Evolutionary conservation across 1,139 yeast species (phyloP).

Genomic region (Zygosaccharomyces pseudobailii): DNA sequence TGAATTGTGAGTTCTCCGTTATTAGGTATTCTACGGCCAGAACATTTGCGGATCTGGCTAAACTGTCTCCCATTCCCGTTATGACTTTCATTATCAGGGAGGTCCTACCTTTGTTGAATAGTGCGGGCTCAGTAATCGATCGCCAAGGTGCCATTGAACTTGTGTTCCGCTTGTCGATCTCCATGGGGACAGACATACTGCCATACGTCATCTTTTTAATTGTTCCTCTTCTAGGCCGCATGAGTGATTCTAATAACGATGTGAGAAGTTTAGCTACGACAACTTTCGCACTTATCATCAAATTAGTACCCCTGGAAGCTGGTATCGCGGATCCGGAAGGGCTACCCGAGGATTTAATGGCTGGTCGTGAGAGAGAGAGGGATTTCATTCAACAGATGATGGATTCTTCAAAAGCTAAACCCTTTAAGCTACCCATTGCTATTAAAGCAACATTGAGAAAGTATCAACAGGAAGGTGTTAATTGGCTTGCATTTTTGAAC

Average conservation of each 20-base stretch:
- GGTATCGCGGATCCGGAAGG: slow-evolving; percentile 96
- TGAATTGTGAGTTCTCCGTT: slow-evolving; percentile 69
- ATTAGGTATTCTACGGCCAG: slow-evolving; percentile 88
- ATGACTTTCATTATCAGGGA: slow-evolving; percentile 76
- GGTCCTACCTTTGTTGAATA: slow-evolving; percentile 74
- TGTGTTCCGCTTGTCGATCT: slow-evolving; percentile 73
- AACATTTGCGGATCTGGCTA: slow-evolving; percentile 78
- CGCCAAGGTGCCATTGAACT: slow-evolving; percentile 96
- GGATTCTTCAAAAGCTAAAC: slow-evolving; percentile 90
- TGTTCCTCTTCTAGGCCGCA: slow-evolving; percentile 94
- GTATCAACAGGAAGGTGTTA: slow-evolving; percentile 97
- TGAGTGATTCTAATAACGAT: slow-evolving; percentile 93
- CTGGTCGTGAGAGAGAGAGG: slow-evolving; percentile 89
- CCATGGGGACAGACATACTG: slow-evolving; percentile 84
- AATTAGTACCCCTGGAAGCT: slow-evolving; percentile 92
- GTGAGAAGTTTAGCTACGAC: slow-evolving; percentile 91
- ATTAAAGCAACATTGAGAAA: slow-evolving; percentile 90
- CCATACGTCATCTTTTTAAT: slow-evolving; percentile 94
- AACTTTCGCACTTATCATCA: slow-evolving; percentile 93
- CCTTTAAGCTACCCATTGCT: slow-evolving; percentile 83
- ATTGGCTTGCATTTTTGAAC: slow-evolving; percentile 94
- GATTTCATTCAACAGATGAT: slow-evolving; percentile 96
- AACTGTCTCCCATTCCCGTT: slow-evolving; percentile 65
- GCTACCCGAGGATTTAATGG: slow-evolving; percentile 77
- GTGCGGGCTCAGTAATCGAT: slow-evolving; percentile 67